Base-by-base conservation (phyloP, 495 filamentous ascomycete genomes). In the Neurospora discreta region DNA sequence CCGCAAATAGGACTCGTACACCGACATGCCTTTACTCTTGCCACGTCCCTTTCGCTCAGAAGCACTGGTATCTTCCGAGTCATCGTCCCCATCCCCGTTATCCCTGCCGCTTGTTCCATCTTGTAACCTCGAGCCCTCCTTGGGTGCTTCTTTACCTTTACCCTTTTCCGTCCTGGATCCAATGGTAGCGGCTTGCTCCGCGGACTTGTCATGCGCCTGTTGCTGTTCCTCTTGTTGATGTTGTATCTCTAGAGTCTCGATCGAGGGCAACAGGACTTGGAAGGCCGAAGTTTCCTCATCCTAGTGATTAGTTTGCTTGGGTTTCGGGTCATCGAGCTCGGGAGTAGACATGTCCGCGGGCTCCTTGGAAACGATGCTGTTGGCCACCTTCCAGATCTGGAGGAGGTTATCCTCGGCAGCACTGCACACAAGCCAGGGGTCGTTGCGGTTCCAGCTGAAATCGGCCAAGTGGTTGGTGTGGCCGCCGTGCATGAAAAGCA, bases 401-500 rank as follows among this genome's bases (percentile, higher is more conserved):
- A 99, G 87, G 72, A 98, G 84, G 75, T 99, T 99, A 82, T 99
- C 96, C 77, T 99, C 96, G 2, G 95, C 95, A 13, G 95, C 94
- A 68, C 91, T 95, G 77, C 92, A 93, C 71, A 98, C 89, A 39
- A 97, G 88, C 96, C 96, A 99, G 15, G 94, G 94, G 76, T 97
- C 92, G 76, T 94, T 97, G 72, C 89, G 87, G 79, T 98, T 99
- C 94, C 95, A 99, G 84, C 90, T 93, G 76, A 99, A 98, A 81
- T 99, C 96, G 11, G 92, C 91, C 46, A 99, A 89, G 70, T 94
- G 91, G 79, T 97, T 97, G 18, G 95, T 99, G 82, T 98, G 96
- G 30, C 96, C 96, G 72, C 95, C 96, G 76, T 99, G 96, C 95
- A 99, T 99, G 80, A 99, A 99, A 16, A 97, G 83, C 91, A 99